Evolutionary conservation across 2,329 filamentous ascomycete species (phyloP).

Genomic region (Exophiala phaeomuriformis): DNA sequence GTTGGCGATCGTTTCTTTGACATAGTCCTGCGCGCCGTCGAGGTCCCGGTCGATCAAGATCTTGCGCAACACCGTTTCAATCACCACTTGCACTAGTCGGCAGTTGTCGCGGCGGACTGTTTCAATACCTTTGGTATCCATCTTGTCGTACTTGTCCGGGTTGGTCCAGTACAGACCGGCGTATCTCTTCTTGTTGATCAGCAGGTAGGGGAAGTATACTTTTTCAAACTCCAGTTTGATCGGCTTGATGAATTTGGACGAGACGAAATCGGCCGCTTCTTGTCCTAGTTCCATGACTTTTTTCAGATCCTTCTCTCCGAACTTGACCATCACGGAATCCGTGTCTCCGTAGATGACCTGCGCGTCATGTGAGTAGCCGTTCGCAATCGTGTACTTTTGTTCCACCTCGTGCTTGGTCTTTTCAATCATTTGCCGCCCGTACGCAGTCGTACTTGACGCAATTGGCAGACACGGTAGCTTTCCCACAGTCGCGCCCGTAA

Average conservation of each 20-base stretch:
- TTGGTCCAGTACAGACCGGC: constrained; percentile 97
- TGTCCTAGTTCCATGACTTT: constrained; percentile 94
- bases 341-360: constrained; percentile 98
- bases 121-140: constrained; percentile 99
- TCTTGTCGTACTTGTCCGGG: constrained; percentile 92
- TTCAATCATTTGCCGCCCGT: constrained; percentile 98
- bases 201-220: constrained; percentile 92
- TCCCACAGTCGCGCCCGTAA: constrained; percentile 91
- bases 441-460: constrained; percentile 93
- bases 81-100: constrained; percentile 88
- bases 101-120: constrained; percentile 97
- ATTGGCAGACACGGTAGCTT: constrained; percentile 93
- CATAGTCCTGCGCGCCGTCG: constrained; percentile 85
- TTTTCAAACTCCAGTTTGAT: constrained; percentile 99
- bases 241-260: constrained; percentile 84
- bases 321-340: constrained; percentile 99
- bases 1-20: constrained; percentile 92
- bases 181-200: constrained; percentile 99
- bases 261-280: constrained; percentile 82
- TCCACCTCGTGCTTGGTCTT: constrained; percentile 96
- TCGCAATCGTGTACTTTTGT: constrained; percentile 77
- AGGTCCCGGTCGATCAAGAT: constrained; percentile 90
- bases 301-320: constrained; percentile 76
- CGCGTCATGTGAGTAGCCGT: constrained; percentile 89
- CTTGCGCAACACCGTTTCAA: constrained; percentile 92